Base-by-base conservation (phyloP, 352 stramenopile species). In the Phytophthora podocarpi region DNA sequence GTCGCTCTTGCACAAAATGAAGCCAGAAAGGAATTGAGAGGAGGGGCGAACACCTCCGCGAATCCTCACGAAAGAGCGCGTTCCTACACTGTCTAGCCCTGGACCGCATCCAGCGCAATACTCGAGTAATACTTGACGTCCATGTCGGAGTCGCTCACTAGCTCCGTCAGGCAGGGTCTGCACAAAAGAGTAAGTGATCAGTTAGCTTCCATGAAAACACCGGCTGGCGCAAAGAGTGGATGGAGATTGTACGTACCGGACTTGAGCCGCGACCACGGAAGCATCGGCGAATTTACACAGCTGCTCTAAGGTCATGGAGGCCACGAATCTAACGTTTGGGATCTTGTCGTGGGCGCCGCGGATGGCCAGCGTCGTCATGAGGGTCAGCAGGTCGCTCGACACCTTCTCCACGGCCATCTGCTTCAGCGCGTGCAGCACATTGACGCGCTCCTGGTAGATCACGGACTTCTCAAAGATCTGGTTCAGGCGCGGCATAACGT, bases 121-220 rank as follows among this genome's bases (percentile, higher is more conserved):
- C 79, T 88, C 70, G 85, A 87, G 72, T 89, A 94, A 76, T 90
- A 94, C 80, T 94, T 94, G 61, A 94, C 85, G 67, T 94, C 85
- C 41, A 79, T 80, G 67, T 94, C 85, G 43, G 70, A 74, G 66
- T 94, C 85, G 74, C 84, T 89, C 59, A 85, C 78, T 46, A 94
- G 65, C 42, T 91, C 79, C 46, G 78, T 76, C 46, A 94, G 70
- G 61, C 85, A 92, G 45, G 85, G 79, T 79, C 85, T 91, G 51
- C 18, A 47, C 16, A 57, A 54, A 18, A 27, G 12, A 53, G 27
- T 5, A 45, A 41, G 3, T 37, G n/a, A 20, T 41, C 16, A 31
- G 18, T 65, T 36, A 70, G 27, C 46, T 47, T 37, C 4, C 15
- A 20, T 4, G 28, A 32, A 32, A 35, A 51, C 16, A 48, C 36